Conservation (phyloP, 1,139 yeast genomes). For the Suhomyces panamericanus region DNA sequence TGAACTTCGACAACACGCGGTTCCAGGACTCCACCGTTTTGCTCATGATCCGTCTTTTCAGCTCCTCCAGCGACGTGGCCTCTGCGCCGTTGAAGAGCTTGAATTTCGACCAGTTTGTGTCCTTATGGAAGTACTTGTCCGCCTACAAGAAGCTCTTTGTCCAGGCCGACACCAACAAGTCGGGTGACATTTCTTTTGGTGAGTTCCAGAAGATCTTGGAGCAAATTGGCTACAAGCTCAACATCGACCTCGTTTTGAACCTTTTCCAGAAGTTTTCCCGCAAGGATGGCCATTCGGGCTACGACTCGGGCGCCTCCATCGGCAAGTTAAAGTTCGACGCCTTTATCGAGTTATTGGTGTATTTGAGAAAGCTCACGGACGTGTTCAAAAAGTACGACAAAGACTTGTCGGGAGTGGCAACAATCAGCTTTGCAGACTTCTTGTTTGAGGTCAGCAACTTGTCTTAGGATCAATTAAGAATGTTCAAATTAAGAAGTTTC, state of each 20-base stretch:
- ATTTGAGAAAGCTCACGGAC: constrained; percentile 75
- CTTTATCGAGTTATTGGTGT: constrained; percentile 78
- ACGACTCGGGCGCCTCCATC: constrained; percentile 29
- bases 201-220: constrained; percentile 68
- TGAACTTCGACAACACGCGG: constrained; percentile 64
- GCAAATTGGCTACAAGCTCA: constrained; percentile 68
- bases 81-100: constrained; percentile 37
- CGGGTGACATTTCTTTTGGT: constrained; percentile 64
- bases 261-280: constrained; percentile 60
- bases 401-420: constrained; percentile 75
- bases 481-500: no score
- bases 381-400: constrained; percentile 75
- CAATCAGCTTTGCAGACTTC: constrained; percentile 76
- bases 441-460: constrained; percentile 59
- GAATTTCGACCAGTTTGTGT: constrained; percentile 67
- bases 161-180: constrained; percentile 60
- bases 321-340: constrained; percentile 75
- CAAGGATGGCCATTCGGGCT: constrained; percentile 36
- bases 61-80: constrained; percentile 41
- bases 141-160: constrained; percentile 70
- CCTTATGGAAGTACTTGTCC: constrained; percentile 70
- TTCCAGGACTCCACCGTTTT: constrained; percentile 64
- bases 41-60: constrained; percentile 65
- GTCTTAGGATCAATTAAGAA: constrained; percentile 13
- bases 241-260: constrained; percentile 61